Evolutionary conservation across 2,329 filamentous ascomycete species (phyloP).

Genomic region (Alternaria panax): DNA sequence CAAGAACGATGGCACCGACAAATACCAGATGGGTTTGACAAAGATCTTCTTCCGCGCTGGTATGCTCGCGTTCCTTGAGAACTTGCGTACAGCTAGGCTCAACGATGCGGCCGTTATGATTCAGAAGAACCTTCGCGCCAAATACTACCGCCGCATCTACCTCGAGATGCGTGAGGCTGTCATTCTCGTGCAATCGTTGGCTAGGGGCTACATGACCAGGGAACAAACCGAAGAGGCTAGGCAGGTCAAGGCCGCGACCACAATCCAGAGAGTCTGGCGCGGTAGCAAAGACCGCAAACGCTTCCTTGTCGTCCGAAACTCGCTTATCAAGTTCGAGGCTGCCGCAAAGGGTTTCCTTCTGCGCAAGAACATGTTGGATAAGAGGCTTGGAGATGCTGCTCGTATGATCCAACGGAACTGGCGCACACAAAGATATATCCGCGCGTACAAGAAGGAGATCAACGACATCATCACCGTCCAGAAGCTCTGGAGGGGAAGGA

Average conservation of each 20-base stretch:
- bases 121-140: constrained; percentile 95
- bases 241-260: constrained; percentile 84
- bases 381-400: constrained; percentile 89
- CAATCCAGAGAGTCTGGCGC: constrained; percentile 94
- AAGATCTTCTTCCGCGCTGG: constrained; percentile 99
- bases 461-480: constrained; percentile 89
- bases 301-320: constrained; percentile 79
- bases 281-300: constrained; percentile 87
- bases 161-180: constrained; percentile 85
- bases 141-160: constrained; percentile 93
- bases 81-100: constrained; percentile 85
- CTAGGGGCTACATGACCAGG: constrained; percentile 79
- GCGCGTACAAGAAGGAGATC: constrained; percentile 85
- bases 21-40: constrained; percentile 95
- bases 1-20: constrained; percentile 75
- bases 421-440: constrained; percentile 80
- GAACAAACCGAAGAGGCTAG: constrained; percentile 80
- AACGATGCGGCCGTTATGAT: constrained; percentile 97
- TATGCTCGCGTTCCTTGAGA: constrained; percentile 98
- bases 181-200: constrained; percentile 77
- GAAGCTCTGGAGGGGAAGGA: constrained; percentile 87
- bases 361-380: constrained; percentile 91
- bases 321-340: constrained; percentile 88
- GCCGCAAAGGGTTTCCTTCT: constrained; percentile 90
- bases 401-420: constrained; percentile 89